phyloP scores from a whole-genome alignment of 495 filamentous ascomycete species.

The Aspergillus steynii region DNA sequence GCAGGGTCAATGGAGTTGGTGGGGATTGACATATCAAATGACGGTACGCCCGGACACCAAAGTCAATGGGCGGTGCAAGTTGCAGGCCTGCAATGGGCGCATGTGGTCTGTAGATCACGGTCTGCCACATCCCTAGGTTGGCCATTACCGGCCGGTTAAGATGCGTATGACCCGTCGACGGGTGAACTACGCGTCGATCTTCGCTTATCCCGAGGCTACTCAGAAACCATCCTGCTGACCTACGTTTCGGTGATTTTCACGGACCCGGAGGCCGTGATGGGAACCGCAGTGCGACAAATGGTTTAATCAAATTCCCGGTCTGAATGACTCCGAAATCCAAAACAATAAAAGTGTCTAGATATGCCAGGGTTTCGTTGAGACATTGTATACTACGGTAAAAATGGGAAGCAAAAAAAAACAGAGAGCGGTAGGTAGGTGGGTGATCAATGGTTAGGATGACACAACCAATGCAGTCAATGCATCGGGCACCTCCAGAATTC shows the following conservation, averaged over 20 bases:
- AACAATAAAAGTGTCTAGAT: conserved; percentile 27
- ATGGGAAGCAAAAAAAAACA: conserved; percentile 18
- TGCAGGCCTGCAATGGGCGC: background rate
- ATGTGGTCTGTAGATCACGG: background rate
- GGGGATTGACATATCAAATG: background rate
- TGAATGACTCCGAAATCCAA: background rate
- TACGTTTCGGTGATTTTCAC: background rate
- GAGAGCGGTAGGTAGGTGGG: conserved; percentile 20
- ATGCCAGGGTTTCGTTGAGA: conserved; percentile 21
- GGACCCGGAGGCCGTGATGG: too few relatives aligned
- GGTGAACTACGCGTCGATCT: background rate
- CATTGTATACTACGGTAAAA: conserved; percentile 36
- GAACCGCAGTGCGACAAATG: background rate
- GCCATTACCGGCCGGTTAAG: too few relatives aligned
- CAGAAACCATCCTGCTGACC: background rate
- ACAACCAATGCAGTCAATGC: conserved; percentile 20
- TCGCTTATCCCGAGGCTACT: background rate
- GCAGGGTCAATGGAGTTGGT: background rate
- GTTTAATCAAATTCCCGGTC: conserved; percentile 9
- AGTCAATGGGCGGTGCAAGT: background rate
- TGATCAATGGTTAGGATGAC: conserved; percentile 18
- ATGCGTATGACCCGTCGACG: background rate
- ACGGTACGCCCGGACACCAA: background rate
- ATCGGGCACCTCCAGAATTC: conserved; percentile 10
- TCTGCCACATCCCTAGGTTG: background rate